Conservation (phyloP, 345 rosid genomes). For the Populus pruinosa region DNA sequence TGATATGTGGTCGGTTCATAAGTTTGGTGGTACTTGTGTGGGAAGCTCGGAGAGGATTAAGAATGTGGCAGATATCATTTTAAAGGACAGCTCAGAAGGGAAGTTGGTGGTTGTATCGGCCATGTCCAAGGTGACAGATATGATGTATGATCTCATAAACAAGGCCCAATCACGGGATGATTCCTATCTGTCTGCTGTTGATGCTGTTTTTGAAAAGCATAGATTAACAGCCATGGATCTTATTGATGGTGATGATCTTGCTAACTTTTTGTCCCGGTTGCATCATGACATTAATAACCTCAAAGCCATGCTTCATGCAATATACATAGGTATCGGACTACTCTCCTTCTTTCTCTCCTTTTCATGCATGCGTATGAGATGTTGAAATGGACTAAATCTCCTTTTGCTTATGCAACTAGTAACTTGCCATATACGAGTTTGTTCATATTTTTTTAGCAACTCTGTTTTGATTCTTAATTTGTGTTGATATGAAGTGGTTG, state of each 20-base stretch:
- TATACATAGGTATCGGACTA: slow-evolving; percentile 64
- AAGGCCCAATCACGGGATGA: slow-evolving; percentile 88
- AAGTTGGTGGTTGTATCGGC: slow-evolving; percentile 91
- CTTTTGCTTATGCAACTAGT: background rate
- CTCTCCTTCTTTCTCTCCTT: background rate
- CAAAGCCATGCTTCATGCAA: slow-evolving; percentile 96
- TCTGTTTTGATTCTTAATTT: background rate
- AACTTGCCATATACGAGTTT: background rate
- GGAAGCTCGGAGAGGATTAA: slow-evolving; percentile 82
- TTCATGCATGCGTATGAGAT: background rate
- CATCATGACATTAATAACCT: slow-evolving; percentile 77
- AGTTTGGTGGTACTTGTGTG: slow-evolving; percentile 98
- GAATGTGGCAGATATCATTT: slow-evolving; percentile 72
- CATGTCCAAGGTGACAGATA: slow-evolving; percentile 97
- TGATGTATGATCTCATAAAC: slow-evolving; percentile 88
- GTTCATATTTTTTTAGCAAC: background rate
- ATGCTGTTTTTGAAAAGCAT: slow-evolving; percentile 79
- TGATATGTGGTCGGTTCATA: slow-evolving; percentile 82
- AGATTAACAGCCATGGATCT: slow-evolving; percentile 70
- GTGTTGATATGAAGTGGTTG: background rate
- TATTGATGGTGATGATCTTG: slow-evolving; percentile 75
- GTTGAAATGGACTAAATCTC: background rate
- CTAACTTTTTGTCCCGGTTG: slow-evolving; percentile 67
- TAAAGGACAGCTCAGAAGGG: slow-evolving; percentile 62
- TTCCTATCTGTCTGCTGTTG: slow-evolving; percentile 68